Evolutionary conservation across 192 early-diverging fungal genomes (phyloP).

Genomic region (Rhizophagus sp.): DNA sequence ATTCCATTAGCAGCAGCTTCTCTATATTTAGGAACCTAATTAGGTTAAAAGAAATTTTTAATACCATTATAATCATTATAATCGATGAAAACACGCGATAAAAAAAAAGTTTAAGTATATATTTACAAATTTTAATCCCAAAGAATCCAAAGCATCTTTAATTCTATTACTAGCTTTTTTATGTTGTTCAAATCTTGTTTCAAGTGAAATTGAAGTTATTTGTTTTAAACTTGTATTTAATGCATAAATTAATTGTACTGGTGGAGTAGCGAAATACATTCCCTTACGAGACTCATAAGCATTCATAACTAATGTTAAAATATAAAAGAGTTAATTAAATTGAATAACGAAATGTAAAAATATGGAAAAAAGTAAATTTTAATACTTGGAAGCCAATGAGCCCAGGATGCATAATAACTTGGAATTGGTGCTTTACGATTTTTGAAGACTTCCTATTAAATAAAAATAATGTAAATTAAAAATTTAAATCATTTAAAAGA

Average conservation of each 20-base stretch:
- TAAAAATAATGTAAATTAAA: not conserved
- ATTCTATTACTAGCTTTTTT: slow-evolving; percentile 70
- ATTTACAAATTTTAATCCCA: slow-evolving; percentile 79
- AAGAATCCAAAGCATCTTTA: slow-evolving; percentile 66
- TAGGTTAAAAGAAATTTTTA: not conserved
- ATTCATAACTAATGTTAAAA: slow-evolving; percentile 70
- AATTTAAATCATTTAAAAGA: not conserved
- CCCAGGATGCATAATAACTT: slow-evolving; percentile 91
- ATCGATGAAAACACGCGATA: not conserved
- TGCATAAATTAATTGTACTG: slow-evolving; percentile 90
- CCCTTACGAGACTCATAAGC: slow-evolving; percentile 92
- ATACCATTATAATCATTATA: not conserved
- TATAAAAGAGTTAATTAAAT: not conserved
- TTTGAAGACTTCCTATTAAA: slow-evolving; percentile 52
- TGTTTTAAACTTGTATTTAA: slow-evolving; percentile 83
- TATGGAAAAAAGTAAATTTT: not conserved
- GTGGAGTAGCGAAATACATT: slow-evolving; percentile 96
- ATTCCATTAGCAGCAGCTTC: slow-evolving; percentile 72
- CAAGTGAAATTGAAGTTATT: slow-evolving; percentile 66
- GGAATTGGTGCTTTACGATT: slow-evolving; percentile 76
- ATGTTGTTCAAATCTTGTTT: slow-evolving; percentile 78
- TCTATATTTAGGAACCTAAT: slow-evolving; percentile 38
- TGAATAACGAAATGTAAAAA: not conserved
- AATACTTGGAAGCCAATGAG: slow-evolving; percentile 88
- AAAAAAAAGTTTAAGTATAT: not conserved